Evolutionary conservation across 2,329 filamentous ascomycete species (phyloP).

Genomic region (Arthroderma uncinatum): DNA sequence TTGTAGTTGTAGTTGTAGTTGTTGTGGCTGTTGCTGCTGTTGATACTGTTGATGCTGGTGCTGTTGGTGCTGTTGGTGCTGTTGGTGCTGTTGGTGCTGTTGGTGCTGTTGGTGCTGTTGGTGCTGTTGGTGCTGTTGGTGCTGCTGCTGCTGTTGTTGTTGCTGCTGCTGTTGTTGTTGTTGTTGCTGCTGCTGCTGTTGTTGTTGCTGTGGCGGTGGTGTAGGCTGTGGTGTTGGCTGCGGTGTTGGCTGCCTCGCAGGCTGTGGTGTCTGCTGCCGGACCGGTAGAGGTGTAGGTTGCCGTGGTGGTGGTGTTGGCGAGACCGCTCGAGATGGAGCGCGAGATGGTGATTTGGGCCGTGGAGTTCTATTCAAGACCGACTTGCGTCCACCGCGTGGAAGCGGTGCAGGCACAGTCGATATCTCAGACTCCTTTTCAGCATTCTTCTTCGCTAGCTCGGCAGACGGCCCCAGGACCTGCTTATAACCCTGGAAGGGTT

Average conservation of each 20-base stretch:
- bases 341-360: constrained; percentile 4
- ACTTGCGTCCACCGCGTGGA: neutral
- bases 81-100: too few relatives aligned
- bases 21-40: too few relatives aligned
- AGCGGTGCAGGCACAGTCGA: neutral
- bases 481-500: constrained; percentile 54
- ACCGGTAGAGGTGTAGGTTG: neutral
- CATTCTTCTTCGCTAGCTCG: constrained; percentile 27
- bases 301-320: constrained; percentile 3
- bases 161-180: neutral
- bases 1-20: neutral
- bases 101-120: too few relatives aligned
- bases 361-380: neutral
- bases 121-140: too few relatives aligned
- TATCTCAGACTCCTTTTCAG: constrained; percentile 16
- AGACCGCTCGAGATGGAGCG: constrained; percentile 6
- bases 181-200: too few relatives aligned
- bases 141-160: too few relatives aligned
- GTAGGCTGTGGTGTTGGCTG: neutral
- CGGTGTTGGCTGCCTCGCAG: neutral
- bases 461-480: constrained; percentile 34
- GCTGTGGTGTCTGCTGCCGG: neutral
- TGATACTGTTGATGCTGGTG: too few relatives aligned
- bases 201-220: too few relatives aligned
- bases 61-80: too few relatives aligned